These are phyloP conservation scores for Fraxinus paxiana DNA, from an alignment of 305 asterid species.

Conservation along the genomic window DNA sequence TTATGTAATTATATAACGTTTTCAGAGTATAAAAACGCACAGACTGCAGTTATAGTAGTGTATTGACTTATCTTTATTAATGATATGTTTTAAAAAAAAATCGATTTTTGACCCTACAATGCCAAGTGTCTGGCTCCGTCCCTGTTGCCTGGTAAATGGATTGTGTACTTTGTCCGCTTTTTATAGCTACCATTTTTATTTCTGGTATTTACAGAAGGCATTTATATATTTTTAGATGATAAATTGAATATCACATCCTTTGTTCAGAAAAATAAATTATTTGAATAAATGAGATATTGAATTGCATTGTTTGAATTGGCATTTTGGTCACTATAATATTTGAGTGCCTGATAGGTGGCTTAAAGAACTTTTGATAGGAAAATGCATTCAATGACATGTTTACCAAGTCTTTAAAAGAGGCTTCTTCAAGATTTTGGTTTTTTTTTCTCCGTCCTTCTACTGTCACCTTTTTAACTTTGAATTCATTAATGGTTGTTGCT, in stretches of 20 bases:
- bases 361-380: background rate
- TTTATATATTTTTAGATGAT: background rate
- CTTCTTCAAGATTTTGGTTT: background rate
- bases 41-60: no score
- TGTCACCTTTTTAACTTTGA: background rate
- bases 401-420: background rate
- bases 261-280: background rate
- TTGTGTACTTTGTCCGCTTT: background rate
- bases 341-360: background rate
- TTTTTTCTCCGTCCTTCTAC: background rate
- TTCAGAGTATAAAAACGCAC: no score
- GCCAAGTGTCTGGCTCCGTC: no score
- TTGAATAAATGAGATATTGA: background rate
- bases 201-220: background rate
- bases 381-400: slow-evolving; percentile 1
- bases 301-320: background rate
- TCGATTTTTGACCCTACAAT: no score
- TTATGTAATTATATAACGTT: no score
- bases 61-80: no score
- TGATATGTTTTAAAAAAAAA: no score
- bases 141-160: background rate
- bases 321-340: background rate
- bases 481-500: background rate
- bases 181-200: background rate
- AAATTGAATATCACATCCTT: background rate